Evolutionary conservation across 2,329 filamentous ascomycete species (phyloP).

Genomic region (Tolypocladium amazonense): DNA sequence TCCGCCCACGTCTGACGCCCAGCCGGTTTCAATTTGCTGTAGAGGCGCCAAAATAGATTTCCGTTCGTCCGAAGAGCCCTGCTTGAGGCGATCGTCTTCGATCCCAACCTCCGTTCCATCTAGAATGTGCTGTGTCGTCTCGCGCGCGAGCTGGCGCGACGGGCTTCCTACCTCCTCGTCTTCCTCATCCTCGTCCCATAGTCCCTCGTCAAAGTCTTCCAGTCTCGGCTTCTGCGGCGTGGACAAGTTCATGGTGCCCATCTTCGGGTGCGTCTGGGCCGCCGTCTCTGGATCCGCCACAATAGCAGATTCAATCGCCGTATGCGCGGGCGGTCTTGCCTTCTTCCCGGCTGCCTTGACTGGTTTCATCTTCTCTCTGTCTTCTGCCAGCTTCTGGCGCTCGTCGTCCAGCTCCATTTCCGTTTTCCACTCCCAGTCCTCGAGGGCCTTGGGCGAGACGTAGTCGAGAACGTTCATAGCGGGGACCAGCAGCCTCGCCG

Average conservation of each 20-base stretch:
- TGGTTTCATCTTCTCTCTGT: constrained; percentile 8
- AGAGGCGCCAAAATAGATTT: no score
- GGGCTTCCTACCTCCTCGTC: constrained; percentile 15
- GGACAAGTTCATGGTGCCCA: constrained; percentile 22
- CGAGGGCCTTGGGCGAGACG: constrained; percentile 43
- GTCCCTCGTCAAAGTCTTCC: constrained; percentile 15
- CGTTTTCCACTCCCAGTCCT: constrained; percentile 43
- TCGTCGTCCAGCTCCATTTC: constrained; percentile 32
- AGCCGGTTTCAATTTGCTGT: background rate
- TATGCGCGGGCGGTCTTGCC: constrained; percentile 17
- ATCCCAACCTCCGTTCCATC: background rate
- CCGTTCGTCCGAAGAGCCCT: background rate
- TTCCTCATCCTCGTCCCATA: constrained; percentile 18
- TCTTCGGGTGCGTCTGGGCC: constrained; percentile 13
- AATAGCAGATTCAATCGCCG: constrained; percentile 10
- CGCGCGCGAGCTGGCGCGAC: constrained; percentile 15
- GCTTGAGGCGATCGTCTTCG: constrained; percentile 1
- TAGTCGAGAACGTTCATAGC: constrained; percentile 42
- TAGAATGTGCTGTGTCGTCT: constrained; percentile 4
- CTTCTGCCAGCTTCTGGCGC: constrained; percentile 15
- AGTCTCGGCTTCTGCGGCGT: constrained; percentile 23
- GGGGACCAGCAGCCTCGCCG: constrained; percentile 34
- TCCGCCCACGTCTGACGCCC: background rate
- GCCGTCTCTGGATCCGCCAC: constrained; percentile 15
- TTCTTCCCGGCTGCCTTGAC: constrained; percentile 8